Base-by-base conservation (phyloP, 1,284 basidiomycete genomes). In the Ustilago shanxiensis region DNA sequence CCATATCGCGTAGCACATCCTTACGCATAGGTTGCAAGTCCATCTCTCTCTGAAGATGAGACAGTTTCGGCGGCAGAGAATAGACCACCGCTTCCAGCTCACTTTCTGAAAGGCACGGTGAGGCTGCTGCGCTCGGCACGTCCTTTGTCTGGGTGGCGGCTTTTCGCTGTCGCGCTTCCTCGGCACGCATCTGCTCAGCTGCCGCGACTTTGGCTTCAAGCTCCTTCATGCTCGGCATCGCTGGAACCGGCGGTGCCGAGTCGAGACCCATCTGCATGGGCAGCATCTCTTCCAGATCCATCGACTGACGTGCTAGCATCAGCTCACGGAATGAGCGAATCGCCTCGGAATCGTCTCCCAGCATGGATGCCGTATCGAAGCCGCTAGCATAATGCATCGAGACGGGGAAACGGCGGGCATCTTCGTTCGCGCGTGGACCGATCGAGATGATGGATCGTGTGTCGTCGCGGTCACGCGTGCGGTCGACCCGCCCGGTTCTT, bases 381-480 rank as follows among this genome's bases (percentile, higher is more conserved):
- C 77, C 79, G 33, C 79, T 80, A 1, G 79, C 72, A 39, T 82
- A 80, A 57, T 82, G 79, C 77, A 79, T 82, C 55, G 79, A 81
- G 16, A 82, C 71, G 3, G 80, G 80, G 47, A 82, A 82, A 22
- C 80, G 70, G 1, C 72, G 58, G 13, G 77, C 77, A 51, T 82
- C 79, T 9, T 74, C 72, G 11, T 59, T 51, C n/a, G 67, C 68
- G 2, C 72, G 63, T 33, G 67, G 72, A 8, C 72, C 67, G 31
- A 75, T 75, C 52, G 72, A 74, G 29, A 74, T 63, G 52, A 74
- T 59, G 8, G 72, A 74, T 14, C 63, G 41, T 16, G 62, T 65
- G 22, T 70, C 72, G 24, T 55, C 56, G 14, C 37, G 51, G 31
- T 61, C 63, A 24, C 44, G 69, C 2, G 20, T 18, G 58, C 53